Percentiles rank a stretch among this genome's conserved stretches.
Evolutionary conservation across 139 green algal species (phyloP).

Genomic region (Coelastrella sp.): DNA sequence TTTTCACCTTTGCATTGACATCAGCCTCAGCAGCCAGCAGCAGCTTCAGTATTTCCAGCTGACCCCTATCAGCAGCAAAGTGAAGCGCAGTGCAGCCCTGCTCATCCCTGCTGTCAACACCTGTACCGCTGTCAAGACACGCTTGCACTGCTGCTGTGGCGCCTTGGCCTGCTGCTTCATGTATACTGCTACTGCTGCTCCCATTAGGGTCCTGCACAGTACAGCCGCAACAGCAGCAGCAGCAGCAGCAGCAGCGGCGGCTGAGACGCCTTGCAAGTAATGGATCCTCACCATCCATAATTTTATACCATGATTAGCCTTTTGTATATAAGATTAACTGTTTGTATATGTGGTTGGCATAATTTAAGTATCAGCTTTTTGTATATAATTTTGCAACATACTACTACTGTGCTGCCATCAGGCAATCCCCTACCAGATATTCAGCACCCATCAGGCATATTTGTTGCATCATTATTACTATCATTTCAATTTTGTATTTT

Average conservation of each 20-base stretch:
- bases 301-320: too few species aligned
- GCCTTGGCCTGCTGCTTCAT: conserved; percentile 34
- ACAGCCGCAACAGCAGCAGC: too few species aligned
- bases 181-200: conserved; percentile 9
- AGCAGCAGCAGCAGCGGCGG: too few species aligned
- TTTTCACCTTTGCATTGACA: conserved; percentile 61
- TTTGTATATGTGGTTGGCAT: too few species aligned
- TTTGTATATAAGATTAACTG: too few species aligned
- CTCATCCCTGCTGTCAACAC: conserved; percentile 33
- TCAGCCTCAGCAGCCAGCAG: conserved; percentile 75
- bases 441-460: too few species aligned
- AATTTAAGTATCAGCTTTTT: too few species aligned
- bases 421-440: too few species aligned
- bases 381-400: too few species aligned
- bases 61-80: conserved; percentile 78
- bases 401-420: too few species aligned
- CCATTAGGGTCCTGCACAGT: not conserved
- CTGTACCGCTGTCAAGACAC: conserved; percentile 31
- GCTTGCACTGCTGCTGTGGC: conserved; percentile 22
- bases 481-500: too few species aligned
- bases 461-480: too few species aligned
- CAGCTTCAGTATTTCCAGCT: conserved; percentile 46
- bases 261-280: not conserved
- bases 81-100: conserved; percentile 73
- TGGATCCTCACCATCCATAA: not conserved